A percentile compares a stretch with the other conserved stretches of the same genome.
phyloP scores from a whole-genome alignment of 345 rosid genomes.

The Geranium brycei region DNA sequence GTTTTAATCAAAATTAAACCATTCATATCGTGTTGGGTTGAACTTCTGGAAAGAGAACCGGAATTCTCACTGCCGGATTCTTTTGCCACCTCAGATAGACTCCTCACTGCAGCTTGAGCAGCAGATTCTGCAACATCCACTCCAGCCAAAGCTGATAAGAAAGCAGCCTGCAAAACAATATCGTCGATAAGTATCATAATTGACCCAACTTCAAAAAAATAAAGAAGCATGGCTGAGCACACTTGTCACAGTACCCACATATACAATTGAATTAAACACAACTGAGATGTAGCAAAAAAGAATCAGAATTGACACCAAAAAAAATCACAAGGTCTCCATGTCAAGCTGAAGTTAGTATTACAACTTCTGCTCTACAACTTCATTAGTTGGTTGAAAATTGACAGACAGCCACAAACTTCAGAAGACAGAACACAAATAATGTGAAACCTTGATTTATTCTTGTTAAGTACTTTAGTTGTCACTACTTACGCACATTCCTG shows the following conservation, averaged over 20 bases:
- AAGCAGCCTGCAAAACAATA: conserved; percentile 53
- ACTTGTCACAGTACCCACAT: neutral
- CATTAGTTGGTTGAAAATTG: no score
- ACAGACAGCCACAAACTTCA: no score
- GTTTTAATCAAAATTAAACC: neutral
- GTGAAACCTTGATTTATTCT: neutral
- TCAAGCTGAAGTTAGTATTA: no score
- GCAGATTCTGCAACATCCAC: conserved; percentile 69
- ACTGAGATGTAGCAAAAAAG: neutral
- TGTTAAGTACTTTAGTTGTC: neutral
- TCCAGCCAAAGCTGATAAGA: conserved; percentile 83
- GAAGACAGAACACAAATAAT: no score
- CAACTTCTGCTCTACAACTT: no score
- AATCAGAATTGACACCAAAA: neutral
- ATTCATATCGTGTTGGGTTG: conserved; percentile 28
- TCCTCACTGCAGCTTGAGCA: conserved; percentile 57
- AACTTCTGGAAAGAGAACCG: conserved; percentile 18
- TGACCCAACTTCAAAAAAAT: neutral
- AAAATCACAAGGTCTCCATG: no score
- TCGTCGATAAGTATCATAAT: neutral
- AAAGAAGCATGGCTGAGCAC: neutral
- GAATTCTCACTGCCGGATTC: conserved; percentile 20
- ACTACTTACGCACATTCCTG: neutral
- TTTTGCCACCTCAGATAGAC: conserved; percentile 34
- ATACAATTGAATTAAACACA: neutral